Evolutionary conservation across 2,329 filamentous ascomycete species (phyloP).

Genomic region (Microsporum canis): DNA sequence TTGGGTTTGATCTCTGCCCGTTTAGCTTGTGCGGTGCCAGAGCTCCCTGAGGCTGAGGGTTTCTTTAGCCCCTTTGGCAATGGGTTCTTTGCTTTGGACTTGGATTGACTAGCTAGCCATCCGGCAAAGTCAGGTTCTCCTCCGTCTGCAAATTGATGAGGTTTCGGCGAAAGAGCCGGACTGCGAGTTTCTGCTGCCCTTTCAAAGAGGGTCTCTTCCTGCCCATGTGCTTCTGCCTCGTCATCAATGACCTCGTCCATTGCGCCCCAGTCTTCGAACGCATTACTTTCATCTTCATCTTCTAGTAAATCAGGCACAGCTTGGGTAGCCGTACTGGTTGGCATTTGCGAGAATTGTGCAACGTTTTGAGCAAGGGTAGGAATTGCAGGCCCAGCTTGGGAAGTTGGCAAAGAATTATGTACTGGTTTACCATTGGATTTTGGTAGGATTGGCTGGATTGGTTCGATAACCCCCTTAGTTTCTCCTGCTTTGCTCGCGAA

Average conservation of each 20-base stretch:
- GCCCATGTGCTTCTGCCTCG: conserved; percentile 40
- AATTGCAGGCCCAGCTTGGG: background rate
- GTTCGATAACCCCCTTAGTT: conserved; percentile 75
- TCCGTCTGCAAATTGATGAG: conserved; percentile 58
- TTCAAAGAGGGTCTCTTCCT: conserved; percentile 39
- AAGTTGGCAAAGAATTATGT: background rate
- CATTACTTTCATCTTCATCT: conserved; percentile 31
- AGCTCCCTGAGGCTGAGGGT: conserved; percentile 30
- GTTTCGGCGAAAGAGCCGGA: conserved; percentile 19
- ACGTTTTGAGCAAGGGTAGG: background rate
- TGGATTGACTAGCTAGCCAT: conserved; percentile 78
- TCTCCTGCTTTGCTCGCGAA: conserved; percentile 89
- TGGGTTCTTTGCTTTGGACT: conserved; percentile 59
- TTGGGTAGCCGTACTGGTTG: conserved; percentile 29
- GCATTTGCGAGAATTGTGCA: background rate
- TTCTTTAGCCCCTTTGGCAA: conserved; percentile 78
- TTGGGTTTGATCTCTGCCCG: conserved; percentile 34
- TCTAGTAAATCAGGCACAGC: conserved; percentile 34
- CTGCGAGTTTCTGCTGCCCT: conserved; percentile 21
- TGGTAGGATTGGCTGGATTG: conserved; percentile 20
- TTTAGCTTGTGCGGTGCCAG: conserved; percentile 26
- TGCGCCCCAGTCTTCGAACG: conserved; percentile 64
- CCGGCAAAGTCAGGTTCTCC: conserved; percentile 91
- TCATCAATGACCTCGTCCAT: conserved; percentile 40
- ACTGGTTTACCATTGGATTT: background rate